Percentiles rank a stretch among this genome's conserved stretches.
Evolutionary conservation across 345 rosid species (phyloP).

Genomic region (Eucalyptus pauciflora): DNA sequence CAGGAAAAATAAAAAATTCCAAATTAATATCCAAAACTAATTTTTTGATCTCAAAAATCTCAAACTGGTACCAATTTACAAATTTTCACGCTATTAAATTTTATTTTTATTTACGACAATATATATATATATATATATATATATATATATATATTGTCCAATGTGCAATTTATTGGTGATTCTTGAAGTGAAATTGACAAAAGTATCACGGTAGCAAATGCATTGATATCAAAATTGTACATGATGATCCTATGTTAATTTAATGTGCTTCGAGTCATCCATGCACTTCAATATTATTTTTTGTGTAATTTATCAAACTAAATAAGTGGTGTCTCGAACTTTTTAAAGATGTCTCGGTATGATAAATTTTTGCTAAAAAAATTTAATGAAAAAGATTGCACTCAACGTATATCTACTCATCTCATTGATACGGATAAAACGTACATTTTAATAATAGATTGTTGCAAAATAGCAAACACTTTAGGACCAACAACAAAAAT

Average conservation of each 20-base stretch:
- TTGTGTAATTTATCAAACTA: background rate
- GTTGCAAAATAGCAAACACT: background rate
- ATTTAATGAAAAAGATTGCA: background rate
- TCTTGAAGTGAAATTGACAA: background rate
- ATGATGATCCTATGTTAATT: too few relatives aligned
- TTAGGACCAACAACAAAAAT: background rate
- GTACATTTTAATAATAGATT: background rate
- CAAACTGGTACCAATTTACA: fast-evolving
- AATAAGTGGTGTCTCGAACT: background rate
- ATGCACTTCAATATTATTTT: too few relatives aligned
- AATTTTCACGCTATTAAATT: fast-evolving
- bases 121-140: too few relatives aligned
- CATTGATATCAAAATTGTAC: too few relatives aligned
- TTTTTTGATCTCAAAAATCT: too few relatives aligned
- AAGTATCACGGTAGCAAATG: background rate
- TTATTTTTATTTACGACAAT: too few relatives aligned
- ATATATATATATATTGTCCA: too few relatives aligned
- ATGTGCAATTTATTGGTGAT: background rate
- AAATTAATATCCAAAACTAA: too few relatives aligned
- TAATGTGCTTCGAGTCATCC: background rate
- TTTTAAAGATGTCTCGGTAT: too few relatives aligned
- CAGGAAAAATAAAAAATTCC: fast-evolving
- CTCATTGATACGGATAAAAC: too few relatives aligned
- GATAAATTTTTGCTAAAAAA: background rate
- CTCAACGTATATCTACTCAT: too few relatives aligned